These are phyloP conservation scores for Aspergillus calidoustus DNA, from an alignment of 2,329 filamentous ascomycete genomes.

Conservation along the genomic window DNA sequence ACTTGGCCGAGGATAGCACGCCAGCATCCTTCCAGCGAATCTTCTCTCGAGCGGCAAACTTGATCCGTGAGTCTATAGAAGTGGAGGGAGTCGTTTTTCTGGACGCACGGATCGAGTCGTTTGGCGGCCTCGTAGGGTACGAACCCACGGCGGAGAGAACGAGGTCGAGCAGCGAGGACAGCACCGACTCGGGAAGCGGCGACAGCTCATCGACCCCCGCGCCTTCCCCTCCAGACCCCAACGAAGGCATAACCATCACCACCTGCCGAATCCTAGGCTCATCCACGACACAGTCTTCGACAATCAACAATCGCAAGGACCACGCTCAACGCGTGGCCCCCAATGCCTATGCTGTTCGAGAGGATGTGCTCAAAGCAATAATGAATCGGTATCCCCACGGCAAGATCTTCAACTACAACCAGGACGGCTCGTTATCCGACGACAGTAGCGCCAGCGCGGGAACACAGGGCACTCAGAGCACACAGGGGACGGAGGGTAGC, in stretches of 20 bases:
- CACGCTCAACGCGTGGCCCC: neutral
- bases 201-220: neutral
- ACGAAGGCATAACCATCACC: neutral
- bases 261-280: conserved; percentile 22
- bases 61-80: conserved; percentile 50
- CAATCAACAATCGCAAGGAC: conserved; percentile 19
- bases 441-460: conserved; percentile 20
- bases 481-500: neutral
- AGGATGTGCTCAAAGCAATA: conserved; percentile 24
- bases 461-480: neutral
- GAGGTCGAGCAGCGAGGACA: conserved; percentile 25
- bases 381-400: conserved; percentile 33
- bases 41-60: conserved; percentile 51
- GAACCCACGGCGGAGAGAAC: neutral
- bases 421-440: conserved; percentile 28
- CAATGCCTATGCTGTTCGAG: conserved; percentile 13
- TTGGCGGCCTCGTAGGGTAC: conserved; percentile 24
- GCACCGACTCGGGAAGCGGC: conserved; percentile 23
- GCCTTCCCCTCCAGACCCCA: neutral
- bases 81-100: conserved; percentile 46
- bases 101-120: conserved; percentile 24
- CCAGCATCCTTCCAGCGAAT: conserved; percentile 30
- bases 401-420: conserved; percentile 33
- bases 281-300: conserved; percentile 25
- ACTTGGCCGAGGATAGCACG: conserved; percentile 12